Percentiles rank a stretch among this genome's conserved stretches.
These are phyloP conservation scores for Silene uniflora DNA, from an alignment of 148 eudicot species.

Conservation along the genomic window DNA sequence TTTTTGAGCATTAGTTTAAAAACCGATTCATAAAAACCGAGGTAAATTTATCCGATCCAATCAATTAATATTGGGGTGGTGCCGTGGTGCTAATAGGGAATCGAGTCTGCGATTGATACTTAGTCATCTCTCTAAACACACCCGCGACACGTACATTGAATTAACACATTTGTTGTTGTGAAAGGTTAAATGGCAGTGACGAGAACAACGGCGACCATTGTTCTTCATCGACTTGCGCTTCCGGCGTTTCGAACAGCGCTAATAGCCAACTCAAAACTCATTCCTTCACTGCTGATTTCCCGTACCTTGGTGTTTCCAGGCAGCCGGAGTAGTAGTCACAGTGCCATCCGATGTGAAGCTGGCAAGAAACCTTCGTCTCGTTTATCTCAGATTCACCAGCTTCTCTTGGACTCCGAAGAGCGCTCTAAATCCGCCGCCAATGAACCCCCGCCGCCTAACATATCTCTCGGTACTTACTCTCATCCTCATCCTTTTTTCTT, in stretches of 20 bases:
- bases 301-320: neutral
- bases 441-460: slow-evolving; percentile 61
- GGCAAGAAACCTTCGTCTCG: slow-evolving; percentile 58
- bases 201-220: too few relatives aligned
- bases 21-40: too few relatives aligned
- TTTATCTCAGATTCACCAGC: slow-evolving; percentile 49
- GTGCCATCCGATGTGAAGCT: slow-evolving; percentile 32
- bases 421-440: slow-evolving; percentile 48
- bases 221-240: slow-evolving; percentile 31
- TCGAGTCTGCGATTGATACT: too few relatives aligned
- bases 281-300: neutral
- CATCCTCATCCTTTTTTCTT: too few relatives aligned
- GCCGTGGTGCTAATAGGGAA: too few relatives aligned
- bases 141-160: too few relatives aligned
- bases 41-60: too few relatives aligned
- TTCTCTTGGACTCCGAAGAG: slow-evolving; percentile 58
- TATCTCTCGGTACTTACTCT: slow-evolving; percentile 46
- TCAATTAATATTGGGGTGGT: too few relatives aligned
- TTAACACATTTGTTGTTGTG: too few relatives aligned
- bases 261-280: neutral
- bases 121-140: too few relatives aligned
- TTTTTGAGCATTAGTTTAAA: too few relatives aligned
- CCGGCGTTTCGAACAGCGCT: slow-evolving; percentile 16
- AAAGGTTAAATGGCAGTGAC: too few relatives aligned
- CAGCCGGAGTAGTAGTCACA: slow-evolving; percentile 35